Conservation (phyloP, 768 basidiomycete species). For the Russula olivacea region DNA sequence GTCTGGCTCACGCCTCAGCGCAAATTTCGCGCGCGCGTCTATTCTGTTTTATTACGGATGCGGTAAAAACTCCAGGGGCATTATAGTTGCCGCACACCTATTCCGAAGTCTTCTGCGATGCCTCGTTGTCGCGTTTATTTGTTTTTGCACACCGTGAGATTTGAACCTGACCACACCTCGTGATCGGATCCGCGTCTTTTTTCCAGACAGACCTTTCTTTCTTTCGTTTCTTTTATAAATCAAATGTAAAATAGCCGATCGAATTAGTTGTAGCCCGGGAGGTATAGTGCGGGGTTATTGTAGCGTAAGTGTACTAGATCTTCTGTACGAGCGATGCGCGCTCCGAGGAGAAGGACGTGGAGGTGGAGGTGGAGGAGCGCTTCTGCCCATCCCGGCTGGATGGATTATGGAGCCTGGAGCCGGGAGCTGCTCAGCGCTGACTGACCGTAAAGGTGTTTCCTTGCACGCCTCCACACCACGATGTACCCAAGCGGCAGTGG, state of each 20-base stretch:
- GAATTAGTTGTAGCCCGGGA: neutral
- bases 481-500: constrained; percentile 16
- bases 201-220: neutral
- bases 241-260: neutral
- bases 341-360: neutral
- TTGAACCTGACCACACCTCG: neutral
- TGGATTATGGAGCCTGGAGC: neutral
- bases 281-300: neutral
- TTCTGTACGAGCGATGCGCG: neutral
- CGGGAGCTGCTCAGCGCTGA: neutral
- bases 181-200: constrained; percentile 7
- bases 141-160: neutral
- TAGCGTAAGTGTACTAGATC: neutral
- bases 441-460: neutral
- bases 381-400: neutral
- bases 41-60: neutral
- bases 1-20: neutral
- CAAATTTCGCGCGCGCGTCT: constrained; percentile 3
- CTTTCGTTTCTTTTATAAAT: neutral
- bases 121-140: constrained; percentile 13
- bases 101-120: neutral
- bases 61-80: neutral
- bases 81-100: too few species aligned
- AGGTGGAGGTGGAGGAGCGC: neutral
- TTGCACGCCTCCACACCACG: constrained; percentile 11